Conservation (phyloP, 148 eudicot genomes). For the Pouteria glomerata region DNA sequence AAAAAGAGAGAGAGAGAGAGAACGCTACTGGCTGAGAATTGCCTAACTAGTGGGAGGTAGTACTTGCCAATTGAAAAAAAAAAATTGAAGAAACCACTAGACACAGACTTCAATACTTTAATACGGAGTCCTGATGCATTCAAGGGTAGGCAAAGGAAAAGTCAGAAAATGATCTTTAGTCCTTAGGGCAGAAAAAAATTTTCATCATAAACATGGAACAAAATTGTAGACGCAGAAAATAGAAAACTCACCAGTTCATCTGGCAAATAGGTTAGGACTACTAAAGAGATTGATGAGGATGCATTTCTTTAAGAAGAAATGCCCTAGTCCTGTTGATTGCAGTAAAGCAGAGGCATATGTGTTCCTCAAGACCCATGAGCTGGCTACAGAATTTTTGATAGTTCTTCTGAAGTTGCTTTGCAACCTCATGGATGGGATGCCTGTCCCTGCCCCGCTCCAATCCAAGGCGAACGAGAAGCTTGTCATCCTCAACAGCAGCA, state of each 20-base stretch:
- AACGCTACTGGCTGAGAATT: no score
- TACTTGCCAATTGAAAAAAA: no score
- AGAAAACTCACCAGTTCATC: slow-evolving; percentile 11
- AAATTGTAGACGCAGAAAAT: no score
- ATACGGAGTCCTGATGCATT: no score
- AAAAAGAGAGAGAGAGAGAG: no score
- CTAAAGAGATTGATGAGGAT: slow-evolving; percentile 24
- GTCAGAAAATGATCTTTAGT: no score
- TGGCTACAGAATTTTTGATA: slow-evolving; percentile 40
- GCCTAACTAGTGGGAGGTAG: no score
- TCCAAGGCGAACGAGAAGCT: slow-evolving; percentile 52
- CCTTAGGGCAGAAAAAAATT: no score
- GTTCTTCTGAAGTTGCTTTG: slow-evolving; percentile 58
- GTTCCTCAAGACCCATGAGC: slow-evolving; percentile 69
- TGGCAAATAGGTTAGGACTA: not conserved
- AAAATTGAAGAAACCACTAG: no score
- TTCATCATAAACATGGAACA: no score
- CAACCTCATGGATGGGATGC: slow-evolving; percentile 55
- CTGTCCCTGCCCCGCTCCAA: slow-evolving; percentile 64
- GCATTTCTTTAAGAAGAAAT: slow-evolving; percentile 53
- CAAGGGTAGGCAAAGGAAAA: no score
- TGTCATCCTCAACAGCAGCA: slow-evolving; percentile 57
- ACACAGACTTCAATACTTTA: no score
- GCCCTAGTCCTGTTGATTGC: slow-evolving; percentile 74
- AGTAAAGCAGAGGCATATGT: slow-evolving; percentile 65